A percentile compares a stretch with the other conserved stretches of the same genome.
phyloP scores from a whole-genome alignment of 768 basidiomycete genomes.

The Sarcodon sp. region DNA sequence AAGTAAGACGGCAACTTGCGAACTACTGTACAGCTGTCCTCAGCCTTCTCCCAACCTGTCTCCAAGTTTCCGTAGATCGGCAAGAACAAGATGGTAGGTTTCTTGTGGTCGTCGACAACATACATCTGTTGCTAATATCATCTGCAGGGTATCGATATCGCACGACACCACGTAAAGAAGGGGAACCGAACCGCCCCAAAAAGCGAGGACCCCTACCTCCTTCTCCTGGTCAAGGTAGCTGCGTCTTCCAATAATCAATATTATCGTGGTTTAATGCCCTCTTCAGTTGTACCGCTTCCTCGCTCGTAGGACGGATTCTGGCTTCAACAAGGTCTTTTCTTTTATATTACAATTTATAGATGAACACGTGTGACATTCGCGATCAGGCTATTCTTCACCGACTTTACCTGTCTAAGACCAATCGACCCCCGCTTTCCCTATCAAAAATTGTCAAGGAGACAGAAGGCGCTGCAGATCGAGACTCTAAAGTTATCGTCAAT shows the following conservation, averaged over 20 bases:
- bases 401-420: constrained; percentile 93
- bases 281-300: constrained; percentile 94
- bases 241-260: not conserved
- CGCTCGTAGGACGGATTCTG: constrained; percentile 89
- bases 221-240: constrained; percentile 91
- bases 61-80: constrained; percentile 27
- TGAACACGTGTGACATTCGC: constrained; percentile 11
- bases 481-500: constrained; percentile 76
- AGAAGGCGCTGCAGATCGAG: constrained; percentile 42
- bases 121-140: not conserved
- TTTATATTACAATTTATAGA: constrained; percentile 2
- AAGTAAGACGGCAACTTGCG: constrained; percentile 50
- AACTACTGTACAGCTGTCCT: constrained; percentile 29
- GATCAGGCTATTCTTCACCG: constrained; percentile 83
- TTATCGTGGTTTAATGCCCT: constrained; percentile 3
- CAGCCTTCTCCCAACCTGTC: constrained; percentile 25
- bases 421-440: constrained; percentile 92
- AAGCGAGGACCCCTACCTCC: constrained; percentile 98
- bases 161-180: constrained; percentile 98
- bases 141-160: constrained; percentile 86
- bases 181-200: constrained; percentile 87
- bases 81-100: constrained; percentile 77
- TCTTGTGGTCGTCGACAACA: constrained; percentile 21
- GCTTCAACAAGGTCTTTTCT: constrained; percentile 78
- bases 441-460: constrained; percentile 88